phyloP scores from a whole-genome alignment of 2,329 filamentous ascomycete species.

The Neopestalotiopsis sp. region DNA sequence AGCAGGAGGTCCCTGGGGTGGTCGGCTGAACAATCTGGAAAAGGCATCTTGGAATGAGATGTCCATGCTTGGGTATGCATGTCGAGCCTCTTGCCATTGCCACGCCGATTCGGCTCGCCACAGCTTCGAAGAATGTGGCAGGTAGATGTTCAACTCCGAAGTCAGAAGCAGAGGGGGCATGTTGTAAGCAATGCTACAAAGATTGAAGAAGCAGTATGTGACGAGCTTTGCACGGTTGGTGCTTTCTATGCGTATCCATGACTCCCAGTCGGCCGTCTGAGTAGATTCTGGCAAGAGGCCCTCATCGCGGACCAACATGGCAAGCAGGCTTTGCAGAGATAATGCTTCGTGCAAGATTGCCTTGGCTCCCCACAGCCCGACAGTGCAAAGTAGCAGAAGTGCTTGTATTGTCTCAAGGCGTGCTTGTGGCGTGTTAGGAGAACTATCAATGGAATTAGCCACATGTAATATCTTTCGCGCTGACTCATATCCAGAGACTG shows the following conservation, averaged over 20 bases:
- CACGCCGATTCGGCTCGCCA: conserved; percentile 63
- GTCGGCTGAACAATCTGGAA: conserved; percentile 57
- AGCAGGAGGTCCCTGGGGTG: conserved; percentile 51
- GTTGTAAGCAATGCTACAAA: conserved; percentile 67
- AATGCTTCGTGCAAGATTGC: conserved; percentile 64
- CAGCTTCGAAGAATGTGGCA: conserved; percentile 59
- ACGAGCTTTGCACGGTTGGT: conserved; percentile 64
- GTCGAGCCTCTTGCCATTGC: conserved; percentile 65
- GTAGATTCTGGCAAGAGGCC: conserved; percentile 55
- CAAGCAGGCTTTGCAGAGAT: conserved; percentile 63
- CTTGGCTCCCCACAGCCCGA: conserved; percentile 66
- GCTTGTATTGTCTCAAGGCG: conserved; percentile 70
- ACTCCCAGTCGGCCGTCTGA: conserved; percentile 60
- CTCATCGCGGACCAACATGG: conserved; percentile 63
- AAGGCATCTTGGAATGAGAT: conserved; percentile 63
- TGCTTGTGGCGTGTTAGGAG: conserved; percentile 63
- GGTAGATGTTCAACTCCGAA: conserved; percentile 59
- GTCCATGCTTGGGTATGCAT: conserved; percentile 54
- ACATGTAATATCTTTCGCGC: neutral
- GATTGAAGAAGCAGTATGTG: conserved; percentile 66
- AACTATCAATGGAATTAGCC: conserved; percentile 41
- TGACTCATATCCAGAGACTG: too few relatives aligned
- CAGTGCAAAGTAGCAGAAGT: conserved; percentile 63
- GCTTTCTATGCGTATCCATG: conserved; percentile 63
- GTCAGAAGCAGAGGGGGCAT: conserved; percentile 63